Base-by-base conservation (phyloP, 345 rosid species). In the Heritiera littoralis region DNA sequence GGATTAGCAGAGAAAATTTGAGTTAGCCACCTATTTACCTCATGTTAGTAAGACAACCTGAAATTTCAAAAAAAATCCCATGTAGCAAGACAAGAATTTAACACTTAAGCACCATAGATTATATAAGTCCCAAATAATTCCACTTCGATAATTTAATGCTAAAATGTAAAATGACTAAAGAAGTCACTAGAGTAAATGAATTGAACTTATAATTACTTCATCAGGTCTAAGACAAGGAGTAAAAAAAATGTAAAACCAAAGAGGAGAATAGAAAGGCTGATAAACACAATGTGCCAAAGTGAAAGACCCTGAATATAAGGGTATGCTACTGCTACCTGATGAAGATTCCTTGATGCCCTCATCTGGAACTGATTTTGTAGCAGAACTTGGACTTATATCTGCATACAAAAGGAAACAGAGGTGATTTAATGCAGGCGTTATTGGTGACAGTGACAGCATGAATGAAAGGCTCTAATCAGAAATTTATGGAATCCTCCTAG, bases 291-390 rank as follows among this genome's bases (percentile, higher is more conserved):
- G 55, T 2, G 12, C 20, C 49, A 18, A 69, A 20, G 9, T 46
- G 46, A 20, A 46, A 69, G 69, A 67, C 35, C 45, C 48, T 48
- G 4, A 46, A 12, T 48, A 69, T n/a, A 46, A 48, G 55, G 54
- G 41, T 5, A 23, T 35, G 38, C 38, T 35, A 35, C 38, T 64
- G 56, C 45, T 64, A 66, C 45, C 79, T 46, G 58, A 30, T 49
- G 48, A 35, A 64, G 72, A 35, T 48, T 64, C 72, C 35, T 48
- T 64, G 43, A 76, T n/a, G 12, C 48, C 46, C 28, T 77, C 73
- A 51, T 52, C 41, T 0, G n/a, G 65, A 35, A 55, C 49, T 55
- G 61, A 7, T 52, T 54, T 41, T 52, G 46, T 77, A 66, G 73
- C 5, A 61, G 66, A 52, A 54, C 60, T 32, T 65, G 74, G 49